Percentiles rank a stretch among this genome's conserved stretches.
Evolutionary conservation across 495 filamentous ascomycete species (phyloP).

Genomic region (Gamarada debralockiae): DNA sequence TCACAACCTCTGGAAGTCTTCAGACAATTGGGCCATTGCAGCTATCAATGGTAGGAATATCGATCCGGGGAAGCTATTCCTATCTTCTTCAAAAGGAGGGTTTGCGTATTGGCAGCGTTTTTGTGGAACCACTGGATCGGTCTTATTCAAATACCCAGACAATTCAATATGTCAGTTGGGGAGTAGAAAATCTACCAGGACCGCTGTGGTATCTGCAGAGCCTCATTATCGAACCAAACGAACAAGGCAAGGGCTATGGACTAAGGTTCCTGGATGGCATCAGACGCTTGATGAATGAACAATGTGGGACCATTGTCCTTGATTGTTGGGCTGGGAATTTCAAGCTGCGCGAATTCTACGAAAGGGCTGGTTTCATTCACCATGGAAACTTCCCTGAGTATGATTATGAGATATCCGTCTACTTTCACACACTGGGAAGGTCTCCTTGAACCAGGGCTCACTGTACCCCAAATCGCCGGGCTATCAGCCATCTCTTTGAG

Average conservation of each 20-base stretch:
- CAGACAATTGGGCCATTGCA: not conserved
- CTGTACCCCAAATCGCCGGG: too few species aligned
- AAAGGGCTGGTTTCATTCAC: not conserved
- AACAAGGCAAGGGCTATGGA: not conserved
- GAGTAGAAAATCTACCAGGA: not conserved
- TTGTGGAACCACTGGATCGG: not conserved
- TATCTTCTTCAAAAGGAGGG: not conserved
- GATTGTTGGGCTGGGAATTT: not conserved
- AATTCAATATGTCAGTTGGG: not conserved
- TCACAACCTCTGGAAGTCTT: not conserved
- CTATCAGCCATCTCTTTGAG: too few species aligned
- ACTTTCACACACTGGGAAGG: not conserved
- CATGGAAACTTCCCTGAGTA: not conserved
- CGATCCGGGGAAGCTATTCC: not conserved
- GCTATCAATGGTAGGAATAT: not conserved
- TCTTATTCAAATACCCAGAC: not conserved
- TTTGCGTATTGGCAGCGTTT: not conserved
- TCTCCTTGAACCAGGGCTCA: not conserved
- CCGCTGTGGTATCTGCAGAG: not conserved
- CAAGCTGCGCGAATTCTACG: not conserved
- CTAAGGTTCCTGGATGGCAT: not conserved
- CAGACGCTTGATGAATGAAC: not conserved
- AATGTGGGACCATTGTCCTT: not conserved
- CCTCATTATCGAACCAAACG: not conserved
- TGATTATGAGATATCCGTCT: not conserved